A percentile compares a stretch with the other conserved stretches of the same genome.
Conservation (phyloP, 169 alveolate genomes). For the Neospora caninum region DNA sequence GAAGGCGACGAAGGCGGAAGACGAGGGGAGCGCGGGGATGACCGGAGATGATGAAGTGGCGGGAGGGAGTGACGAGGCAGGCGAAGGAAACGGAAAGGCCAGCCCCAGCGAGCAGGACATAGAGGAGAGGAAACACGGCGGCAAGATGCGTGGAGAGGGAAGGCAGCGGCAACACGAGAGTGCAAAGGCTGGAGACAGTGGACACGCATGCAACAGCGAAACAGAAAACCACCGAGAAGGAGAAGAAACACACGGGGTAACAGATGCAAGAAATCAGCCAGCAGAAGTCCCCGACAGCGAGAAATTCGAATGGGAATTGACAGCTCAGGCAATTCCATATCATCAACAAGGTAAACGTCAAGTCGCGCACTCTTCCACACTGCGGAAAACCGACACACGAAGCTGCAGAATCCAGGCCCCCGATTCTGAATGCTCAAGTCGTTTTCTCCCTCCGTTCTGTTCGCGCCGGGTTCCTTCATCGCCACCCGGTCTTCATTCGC, state of each 20-base stretch:
- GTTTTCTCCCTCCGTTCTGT: neutral
- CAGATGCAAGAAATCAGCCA: neutral
- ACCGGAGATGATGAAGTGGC: neutral
- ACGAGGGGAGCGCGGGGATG: neutral
- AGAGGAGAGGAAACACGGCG: neutral
- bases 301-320: slow-evolving; percentile 36
- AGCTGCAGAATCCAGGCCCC: neutral
- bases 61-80: neutral
- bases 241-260: neutral
- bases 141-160: neutral
- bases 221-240: too few relatives aligned
- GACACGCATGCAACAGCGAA: too few relatives aligned
- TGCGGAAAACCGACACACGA: neutral
- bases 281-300: neutral
- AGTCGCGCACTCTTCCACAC: neutral
- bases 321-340: slow-evolving; percentile 9
- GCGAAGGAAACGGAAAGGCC: neutral
- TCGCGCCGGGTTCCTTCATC: neutral
- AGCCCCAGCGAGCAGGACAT: too few relatives aligned
- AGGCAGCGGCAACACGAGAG: neutral
- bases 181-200: too few relatives aligned
- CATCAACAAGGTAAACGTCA: slow-evolving; percentile 21
- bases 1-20: slow-evolving; percentile 3
- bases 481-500: too few relatives aligned
- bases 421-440: neutral